Evolutionary conservation across 441 rosid genomes (phyloP).

Genomic region (Theobroma grandiflorum): DNA sequence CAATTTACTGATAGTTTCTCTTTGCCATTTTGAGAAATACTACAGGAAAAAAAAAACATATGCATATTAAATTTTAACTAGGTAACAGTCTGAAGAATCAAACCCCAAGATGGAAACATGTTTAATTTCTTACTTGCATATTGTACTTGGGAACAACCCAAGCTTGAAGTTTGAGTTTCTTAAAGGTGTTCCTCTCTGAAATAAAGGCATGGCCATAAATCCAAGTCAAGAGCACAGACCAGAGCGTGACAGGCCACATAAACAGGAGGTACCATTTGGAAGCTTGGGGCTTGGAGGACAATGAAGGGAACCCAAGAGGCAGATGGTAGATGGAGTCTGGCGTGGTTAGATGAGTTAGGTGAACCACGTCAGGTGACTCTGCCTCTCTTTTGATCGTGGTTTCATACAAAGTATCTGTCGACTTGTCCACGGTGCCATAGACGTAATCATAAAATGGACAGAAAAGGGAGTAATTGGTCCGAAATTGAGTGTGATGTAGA

Average conservation of each 20-base stretch:
- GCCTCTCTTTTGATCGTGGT: slow-evolving; percentile 41
- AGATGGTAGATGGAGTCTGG: slow-evolving; percentile 60
- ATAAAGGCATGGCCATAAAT: slow-evolving; percentile 42
- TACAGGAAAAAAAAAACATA: slow-evolving; percentile 16
- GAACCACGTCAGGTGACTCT: slow-evolving; percentile 53
- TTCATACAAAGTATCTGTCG: slow-evolving; percentile 45
- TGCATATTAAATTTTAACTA: background rate
- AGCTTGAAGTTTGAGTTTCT: slow-evolving; percentile 53
- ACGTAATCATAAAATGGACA: slow-evolving; percentile 75
- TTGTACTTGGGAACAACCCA: slow-evolving; percentile 58
- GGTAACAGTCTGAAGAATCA: slow-evolving; percentile 17
- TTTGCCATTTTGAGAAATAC: slow-evolving; percentile 37
- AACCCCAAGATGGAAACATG: background rate
- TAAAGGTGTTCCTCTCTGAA: slow-evolving; percentile 49
- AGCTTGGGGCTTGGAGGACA: slow-evolving; percentile 53
- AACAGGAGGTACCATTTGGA: slow-evolving; percentile 41
- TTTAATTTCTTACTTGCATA: slow-evolving; percentile 38
- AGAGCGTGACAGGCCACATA: slow-evolving; percentile 49
- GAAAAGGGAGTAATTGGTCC: slow-evolving; percentile 64
- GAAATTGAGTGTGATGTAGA: slow-evolving; percentile 72
- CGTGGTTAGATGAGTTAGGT: slow-evolving; percentile 63
- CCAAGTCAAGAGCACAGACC: slow-evolving; percentile 38
- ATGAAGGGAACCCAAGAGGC: slow-evolving; percentile 54
- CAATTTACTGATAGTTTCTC: slow-evolving; percentile 45
- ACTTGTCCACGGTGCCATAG: slow-evolving; percentile 60